Percentiles rank a stretch among this genome's conserved stretches.
These are phyloP conservation scores for Aphanoascus verrucosus DNA, from an alignment of 2,329 filamentous ascomycete species.

Conservation along the genomic window DNA sequence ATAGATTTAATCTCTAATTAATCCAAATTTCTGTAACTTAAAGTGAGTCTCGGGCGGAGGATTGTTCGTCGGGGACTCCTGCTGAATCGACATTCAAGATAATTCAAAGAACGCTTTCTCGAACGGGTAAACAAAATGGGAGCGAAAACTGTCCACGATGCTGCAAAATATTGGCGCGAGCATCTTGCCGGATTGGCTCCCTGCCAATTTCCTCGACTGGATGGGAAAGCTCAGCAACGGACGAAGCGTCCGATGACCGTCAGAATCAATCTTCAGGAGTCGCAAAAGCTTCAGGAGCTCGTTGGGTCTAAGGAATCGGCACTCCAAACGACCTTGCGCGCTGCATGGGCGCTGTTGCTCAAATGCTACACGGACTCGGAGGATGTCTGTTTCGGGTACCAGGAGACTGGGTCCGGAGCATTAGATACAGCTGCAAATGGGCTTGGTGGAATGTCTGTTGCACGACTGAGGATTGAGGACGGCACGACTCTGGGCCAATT, in stretches of 20 bases:
- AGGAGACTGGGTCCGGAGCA: constrained; percentile 21
- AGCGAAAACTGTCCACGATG: not conserved
- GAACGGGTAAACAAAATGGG: not conserved
- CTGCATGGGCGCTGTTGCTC: constrained; percentile 39
- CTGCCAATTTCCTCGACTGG: constrained; percentile 30
- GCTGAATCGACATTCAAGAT: constrained; percentile 1
- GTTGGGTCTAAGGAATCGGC: constrained; percentile 5
- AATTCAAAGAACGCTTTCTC: not conserved
- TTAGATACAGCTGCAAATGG: constrained; percentile 14
- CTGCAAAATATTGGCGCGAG: constrained; percentile 9
- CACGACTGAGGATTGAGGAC: constrained; percentile 24
- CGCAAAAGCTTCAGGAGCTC: constrained; percentile 17
- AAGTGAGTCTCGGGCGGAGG: constrained; percentile 3
- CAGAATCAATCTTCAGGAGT: constrained; percentile 24
- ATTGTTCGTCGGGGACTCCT: not conserved
- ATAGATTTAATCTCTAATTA: constrained; percentile 2
- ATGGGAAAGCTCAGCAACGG: constrained; percentile 20
- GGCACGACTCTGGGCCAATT: constrained; percentile 22
- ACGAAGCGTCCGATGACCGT: constrained; percentile 29
- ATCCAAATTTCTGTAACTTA: constrained; percentile 1
- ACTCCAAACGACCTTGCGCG: constrained; percentile 24
- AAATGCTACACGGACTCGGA: constrained; percentile 38
- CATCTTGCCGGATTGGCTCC: constrained; percentile 17
- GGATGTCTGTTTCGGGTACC: constrained; percentile 40
- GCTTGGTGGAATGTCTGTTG: constrained; percentile 16